Evolutionary conservation across 1,284 basidiomycete species (phyloP).

Genomic region (Cutaneotrichosporon mucoides): DNA sequence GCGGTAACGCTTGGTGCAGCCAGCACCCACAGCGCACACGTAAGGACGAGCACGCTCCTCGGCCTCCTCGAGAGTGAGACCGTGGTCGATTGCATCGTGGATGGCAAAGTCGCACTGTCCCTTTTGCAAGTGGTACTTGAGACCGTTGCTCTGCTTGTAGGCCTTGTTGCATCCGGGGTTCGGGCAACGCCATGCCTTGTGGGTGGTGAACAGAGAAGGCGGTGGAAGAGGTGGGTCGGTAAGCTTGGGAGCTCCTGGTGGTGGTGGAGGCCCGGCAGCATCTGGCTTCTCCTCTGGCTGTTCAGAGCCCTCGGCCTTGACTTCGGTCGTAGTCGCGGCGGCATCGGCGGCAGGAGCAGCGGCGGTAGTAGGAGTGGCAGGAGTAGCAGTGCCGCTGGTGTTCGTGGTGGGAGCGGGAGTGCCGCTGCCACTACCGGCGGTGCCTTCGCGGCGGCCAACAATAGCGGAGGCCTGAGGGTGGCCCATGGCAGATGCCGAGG

Average conservation of each 20-base stretch:
- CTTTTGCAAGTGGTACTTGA: slow-evolving; percentile 91
- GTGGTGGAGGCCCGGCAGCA: slow-evolving; percentile 1
- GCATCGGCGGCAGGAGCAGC: not conserved
- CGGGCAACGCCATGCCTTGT: slow-evolving; percentile 93
- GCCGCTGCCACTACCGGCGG: not conserved
- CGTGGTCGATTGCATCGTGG: slow-evolving; percentile 61
- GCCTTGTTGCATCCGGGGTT: slow-evolving; percentile 97
- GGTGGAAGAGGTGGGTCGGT: slow-evolving; percentile 36
- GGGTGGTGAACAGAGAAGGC: slow-evolving; percentile 51
- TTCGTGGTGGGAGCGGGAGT: too few species aligned
- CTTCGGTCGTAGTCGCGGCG: not conserved
- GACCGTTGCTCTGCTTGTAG: slow-evolving; percentile 94
- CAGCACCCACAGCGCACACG: slow-evolving; percentile 79
- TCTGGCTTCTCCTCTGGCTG: not conserved
- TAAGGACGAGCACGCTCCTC: slow-evolving; percentile 76
- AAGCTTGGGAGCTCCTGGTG: slow-evolving; percentile 12
- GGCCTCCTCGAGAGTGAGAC: slow-evolving; percentile 74
- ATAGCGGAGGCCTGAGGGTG: slow-evolving; percentile 37
- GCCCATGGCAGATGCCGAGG: slow-evolving; percentile 34
- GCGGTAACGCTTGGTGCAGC: slow-evolving; percentile 88
- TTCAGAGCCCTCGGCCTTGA: not conserved
- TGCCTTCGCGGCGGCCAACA: slow-evolving; percentile 19
- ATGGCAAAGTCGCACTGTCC: slow-evolving; percentile 83
- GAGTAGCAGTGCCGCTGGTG: not conserved
- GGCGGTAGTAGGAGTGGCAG: not conserved